Base-by-base conservation (phyloP, 2,329 filamentous ascomycete genomes). In the Cordyceps cicadae region DNA sequence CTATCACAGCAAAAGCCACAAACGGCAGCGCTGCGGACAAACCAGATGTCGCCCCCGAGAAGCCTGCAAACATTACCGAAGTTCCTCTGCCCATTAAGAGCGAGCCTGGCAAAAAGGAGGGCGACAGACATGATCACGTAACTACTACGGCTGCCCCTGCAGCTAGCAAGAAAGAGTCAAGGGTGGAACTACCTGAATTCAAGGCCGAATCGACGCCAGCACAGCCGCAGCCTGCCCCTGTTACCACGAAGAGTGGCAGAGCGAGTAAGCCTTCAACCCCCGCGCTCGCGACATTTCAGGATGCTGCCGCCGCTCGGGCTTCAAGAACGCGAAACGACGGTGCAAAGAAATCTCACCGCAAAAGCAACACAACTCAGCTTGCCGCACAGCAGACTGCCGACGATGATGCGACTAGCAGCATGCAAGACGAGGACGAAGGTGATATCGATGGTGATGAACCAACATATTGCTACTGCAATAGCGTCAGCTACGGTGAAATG, bases 401-500 rank as follows among this genome's bases (percentile, higher is more conserved):
- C 15, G 78, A 79, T 59, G 77, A 78, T 62, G 71, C 72, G 2
- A 75, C 71, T 45, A 77, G 74, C 59, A 78, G 75, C 64, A 72
- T 73, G 60, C 75, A 75, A 55, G 69, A 66, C 7, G 68, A 70
- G 15, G 75, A 75, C 9, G 75, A 75, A 15, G 86, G 85, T 14
- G 84, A 85, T 8, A 85, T 88, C 43, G 87, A 88, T 63, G 84
- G 81, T 4, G 84, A 89, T 64, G 89, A 92, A 70, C 87, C 86
- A 43, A 79, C 85, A 15, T 92, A 92, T 72, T 91, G 89, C 72
- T 90, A 90, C 74, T 92, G 89, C 71, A 88, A 91, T 66, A 83
- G 86, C 53, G 86, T 91, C 59, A 91, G 88, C 68, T 92, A 91
- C 69, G 89, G 89, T 21, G 88, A 90, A 74, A 92, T 92, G 89